phyloP scores from a whole-genome alignment of 2,329 filamentous ascomycete genomes.

The Colletotrichum sp. region DNA sequence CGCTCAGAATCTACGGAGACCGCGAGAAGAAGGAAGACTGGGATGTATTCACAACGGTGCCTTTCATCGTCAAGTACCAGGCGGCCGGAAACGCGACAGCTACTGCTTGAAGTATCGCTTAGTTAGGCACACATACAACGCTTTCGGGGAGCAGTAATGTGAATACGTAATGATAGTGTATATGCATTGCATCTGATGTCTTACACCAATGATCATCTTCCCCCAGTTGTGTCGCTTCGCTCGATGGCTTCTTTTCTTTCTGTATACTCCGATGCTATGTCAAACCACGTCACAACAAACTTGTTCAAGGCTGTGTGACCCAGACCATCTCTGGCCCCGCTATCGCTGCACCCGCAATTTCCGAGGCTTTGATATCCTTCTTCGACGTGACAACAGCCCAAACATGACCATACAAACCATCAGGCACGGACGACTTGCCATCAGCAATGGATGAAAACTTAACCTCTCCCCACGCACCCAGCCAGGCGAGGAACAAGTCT shows the following conservation, averaged over 20 bases:
- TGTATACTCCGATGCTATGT: not conserved
- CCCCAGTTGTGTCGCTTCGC: fast-evolving
- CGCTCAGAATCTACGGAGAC: conserved; percentile 57
- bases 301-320: conserved; percentile 22
- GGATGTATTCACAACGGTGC: conserved; percentile 20
- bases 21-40: conserved; percentile 25
- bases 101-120: not conserved
- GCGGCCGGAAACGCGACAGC: not conserved
- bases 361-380: conserved; percentile 23
- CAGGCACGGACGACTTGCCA: conserved; percentile 31
- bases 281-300: fast-evolving
- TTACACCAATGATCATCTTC: not conserved
- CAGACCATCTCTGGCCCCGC: conserved; percentile 41
- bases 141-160: not conserved
- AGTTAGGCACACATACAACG: fast-evolving
- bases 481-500: conserved; percentile 37
- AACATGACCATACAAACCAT: conserved; percentile 36
- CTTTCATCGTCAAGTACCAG: conserved; percentile 19
- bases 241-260: not conserved
- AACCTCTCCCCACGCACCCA: conserved; percentile 38
- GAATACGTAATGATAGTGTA: not conserved
- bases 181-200: not conserved
- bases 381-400: conserved; percentile 37
- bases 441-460: conserved; percentile 32
- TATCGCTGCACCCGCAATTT: conserved; percentile 28